Evolutionary conservation across 2,329 filamentous ascomycete species (phyloP), one percentile per base, ranked within the genome.

Genomic region (Fusarium praegraminearum): DNA sequence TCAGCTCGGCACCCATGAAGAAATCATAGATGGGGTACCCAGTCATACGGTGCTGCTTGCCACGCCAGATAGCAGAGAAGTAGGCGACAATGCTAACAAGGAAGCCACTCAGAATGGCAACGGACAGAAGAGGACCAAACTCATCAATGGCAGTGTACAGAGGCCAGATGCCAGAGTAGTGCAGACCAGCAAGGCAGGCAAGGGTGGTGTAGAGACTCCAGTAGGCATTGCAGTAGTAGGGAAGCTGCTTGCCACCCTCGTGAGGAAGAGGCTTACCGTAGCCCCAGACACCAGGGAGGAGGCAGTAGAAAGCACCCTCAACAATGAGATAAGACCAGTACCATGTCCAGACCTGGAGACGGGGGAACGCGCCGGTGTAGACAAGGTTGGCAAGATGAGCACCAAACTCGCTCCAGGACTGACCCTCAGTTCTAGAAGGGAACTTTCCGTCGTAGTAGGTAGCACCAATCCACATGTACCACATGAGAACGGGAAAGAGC

Each of bases 401-500:
- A 57, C 87, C 84, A 78, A 98, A 98, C 20, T 95, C 90, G 15
- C 76, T 72, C 78, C 88, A 88, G 72, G 85, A 90, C 83, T 97
- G 86, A 43, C 87, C 91, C 44, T 87, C 78, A 3, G 82, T 82
- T 2, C 89, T 92, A 44, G 83, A 82, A 18, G 96, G 96, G 53
- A 97, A 85, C 69, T 92, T 90, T 73, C 95, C 95, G 77, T 93
- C 84, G 82, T 98, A 99, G 83, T 95, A 97, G 51, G 91, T 94
- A 35, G 95, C 92, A 52, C 96, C 96, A 80, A 97, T 90, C 94
- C 94, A 98, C 94, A 99, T 97, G 83, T 98, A 98, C 87, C 93
- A 98, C 95, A 98, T 98, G 74, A 99, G 87, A 38, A 90, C 67
- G n/a, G 96, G 96, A 81, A 98, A 99, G 46, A 91, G 89, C 67